phyloP scores from a whole-genome alignment of 2,329 filamentous ascomycete genomes.

The Dryadomyces sulphureus region DNA sequence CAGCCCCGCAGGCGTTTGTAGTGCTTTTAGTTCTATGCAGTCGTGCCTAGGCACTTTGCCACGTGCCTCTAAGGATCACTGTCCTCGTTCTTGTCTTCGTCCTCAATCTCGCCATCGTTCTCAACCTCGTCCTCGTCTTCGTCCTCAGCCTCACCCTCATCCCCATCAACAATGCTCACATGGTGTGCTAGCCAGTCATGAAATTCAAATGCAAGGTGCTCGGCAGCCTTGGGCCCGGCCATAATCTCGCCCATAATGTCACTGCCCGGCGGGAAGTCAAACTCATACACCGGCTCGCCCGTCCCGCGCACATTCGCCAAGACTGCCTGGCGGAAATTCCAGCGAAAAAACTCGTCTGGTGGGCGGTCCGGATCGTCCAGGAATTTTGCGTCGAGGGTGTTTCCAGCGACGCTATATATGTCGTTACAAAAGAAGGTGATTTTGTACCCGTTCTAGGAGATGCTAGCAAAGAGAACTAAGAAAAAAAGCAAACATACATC shows the following conservation, averaged over 20 bases:
- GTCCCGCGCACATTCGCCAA: not conserved
- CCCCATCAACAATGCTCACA: too few relatives aligned
- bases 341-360: not conserved
- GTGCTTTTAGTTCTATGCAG: too few relatives aligned
- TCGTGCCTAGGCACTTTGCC: too few relatives aligned
- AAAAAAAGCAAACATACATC: not conserved
- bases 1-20: too few relatives aligned
- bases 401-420: not conserved
- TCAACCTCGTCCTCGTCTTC: too few relatives aligned
- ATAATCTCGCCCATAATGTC: slow-evolving; percentile 4
- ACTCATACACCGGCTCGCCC: not conserved
- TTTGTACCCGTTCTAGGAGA: not conserved
- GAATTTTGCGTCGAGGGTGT: not conserved
- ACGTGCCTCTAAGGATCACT: too few relatives aligned
- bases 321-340: not conserved
- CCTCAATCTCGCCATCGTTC: too few relatives aligned
- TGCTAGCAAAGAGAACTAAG: not conserved
- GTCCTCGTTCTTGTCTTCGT: too few relatives aligned
- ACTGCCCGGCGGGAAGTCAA: slow-evolving; percentile 2
- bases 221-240: not conserved
- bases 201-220: too few relatives aligned
- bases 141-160: too few relatives aligned
- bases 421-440: not conserved
- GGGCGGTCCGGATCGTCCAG: not conserved
- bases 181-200: too few relatives aligned